A percentile compares a stretch with the other conserved stretches of the same genome.
phyloP scores from a whole-genome alignment of 345 rosid species.

The Psidium guajava region DNA sequence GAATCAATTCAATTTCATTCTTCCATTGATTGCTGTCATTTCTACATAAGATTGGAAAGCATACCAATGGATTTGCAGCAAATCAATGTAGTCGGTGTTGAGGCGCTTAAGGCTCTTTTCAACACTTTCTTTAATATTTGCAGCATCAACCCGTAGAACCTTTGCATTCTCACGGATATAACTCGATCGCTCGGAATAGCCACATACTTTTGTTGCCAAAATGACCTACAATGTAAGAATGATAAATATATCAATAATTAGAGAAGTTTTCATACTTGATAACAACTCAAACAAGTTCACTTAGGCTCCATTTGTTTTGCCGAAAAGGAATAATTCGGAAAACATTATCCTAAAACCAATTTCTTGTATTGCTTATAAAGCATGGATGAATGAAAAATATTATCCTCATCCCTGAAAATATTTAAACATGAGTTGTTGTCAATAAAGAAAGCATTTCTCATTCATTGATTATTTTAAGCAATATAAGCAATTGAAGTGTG shows the following conservation, averaged over 20 bases:
- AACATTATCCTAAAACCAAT: too few relatives aligned
- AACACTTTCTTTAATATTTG: slow-evolving; percentile 85
- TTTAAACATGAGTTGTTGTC: too few relatives aligned
- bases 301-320: neutral
- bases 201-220: slow-evolving; percentile 86
- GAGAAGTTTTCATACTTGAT: neutral
- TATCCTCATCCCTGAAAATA: too few relatives aligned
- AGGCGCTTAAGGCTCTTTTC: slow-evolving; percentile 93
- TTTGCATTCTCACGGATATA: slow-evolving; percentile 53
- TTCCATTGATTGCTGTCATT: neutral
- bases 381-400: too few relatives aligned
- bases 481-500: neutral
- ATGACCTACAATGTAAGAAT: slow-evolving; percentile 38
- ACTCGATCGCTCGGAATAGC: slow-evolving; percentile 55
- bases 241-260: neutral
- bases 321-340: too few relatives aligned
- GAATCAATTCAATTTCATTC: neutral
- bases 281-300: neutral
- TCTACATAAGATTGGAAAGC: neutral
- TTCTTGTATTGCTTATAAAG: too few relatives aligned
- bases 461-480: too few relatives aligned
- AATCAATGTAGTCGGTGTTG: slow-evolving; percentile 81
- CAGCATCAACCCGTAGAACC: slow-evolving; percentile 66
- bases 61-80: slow-evolving; percentile 94
- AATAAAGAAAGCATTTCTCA: too few relatives aligned